A percentile compares a stretch with the other conserved stretches of the same genome.
phyloP scores from a whole-genome alignment of 192 early-diverging fungal genomes.

The Coemansia sp. region DNA sequence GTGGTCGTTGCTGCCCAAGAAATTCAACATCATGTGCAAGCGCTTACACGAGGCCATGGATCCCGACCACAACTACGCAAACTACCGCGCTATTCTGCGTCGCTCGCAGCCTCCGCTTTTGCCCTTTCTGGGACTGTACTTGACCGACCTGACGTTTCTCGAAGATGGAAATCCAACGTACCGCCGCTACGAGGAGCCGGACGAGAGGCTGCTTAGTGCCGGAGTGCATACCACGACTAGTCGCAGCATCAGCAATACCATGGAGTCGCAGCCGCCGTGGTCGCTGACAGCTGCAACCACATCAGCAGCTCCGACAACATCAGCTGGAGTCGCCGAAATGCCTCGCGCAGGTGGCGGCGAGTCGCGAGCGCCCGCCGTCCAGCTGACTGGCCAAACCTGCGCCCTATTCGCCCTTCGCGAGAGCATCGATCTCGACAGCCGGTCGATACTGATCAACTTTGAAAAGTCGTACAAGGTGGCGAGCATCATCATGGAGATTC shows the following conservation, averaged over 20 bases:
- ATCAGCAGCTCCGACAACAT: background rate
- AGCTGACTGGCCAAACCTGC: constrained; percentile 48
- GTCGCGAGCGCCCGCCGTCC: constrained; percentile 10
- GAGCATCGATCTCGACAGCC: constrained; percentile 37
- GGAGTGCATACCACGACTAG: background rate
- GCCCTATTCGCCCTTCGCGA: constrained; percentile 33
- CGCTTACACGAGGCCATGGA: constrained; percentile 62
- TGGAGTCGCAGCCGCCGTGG: background rate
- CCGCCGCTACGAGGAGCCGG: constrained; percentile 39
- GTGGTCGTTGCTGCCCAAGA: constrained; percentile 67
- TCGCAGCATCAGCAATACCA: background rate
- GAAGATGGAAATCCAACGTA: constrained; percentile 82
- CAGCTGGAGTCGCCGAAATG: background rate
- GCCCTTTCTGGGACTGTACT: constrained; percentile 79
- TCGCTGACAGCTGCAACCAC: background rate
- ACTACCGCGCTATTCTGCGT: constrained; percentile 55
- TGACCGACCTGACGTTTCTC: constrained; percentile 84
- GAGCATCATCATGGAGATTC: constrained; percentile 70
- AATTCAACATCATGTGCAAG: constrained; percentile 67
- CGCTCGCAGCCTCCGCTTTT: constrained; percentile 66
- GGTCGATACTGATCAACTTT: constrained; percentile 76
- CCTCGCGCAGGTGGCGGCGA: background rate
- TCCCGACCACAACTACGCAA: constrained; percentile 68
- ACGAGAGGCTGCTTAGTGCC: constrained; percentile 4
- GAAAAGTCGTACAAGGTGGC: constrained; percentile 72